Evolutionary conservation across 2,329 filamentous ascomycete genomes (phyloP).

Genomic region (Ophiocordyceps sinensis): DNA sequence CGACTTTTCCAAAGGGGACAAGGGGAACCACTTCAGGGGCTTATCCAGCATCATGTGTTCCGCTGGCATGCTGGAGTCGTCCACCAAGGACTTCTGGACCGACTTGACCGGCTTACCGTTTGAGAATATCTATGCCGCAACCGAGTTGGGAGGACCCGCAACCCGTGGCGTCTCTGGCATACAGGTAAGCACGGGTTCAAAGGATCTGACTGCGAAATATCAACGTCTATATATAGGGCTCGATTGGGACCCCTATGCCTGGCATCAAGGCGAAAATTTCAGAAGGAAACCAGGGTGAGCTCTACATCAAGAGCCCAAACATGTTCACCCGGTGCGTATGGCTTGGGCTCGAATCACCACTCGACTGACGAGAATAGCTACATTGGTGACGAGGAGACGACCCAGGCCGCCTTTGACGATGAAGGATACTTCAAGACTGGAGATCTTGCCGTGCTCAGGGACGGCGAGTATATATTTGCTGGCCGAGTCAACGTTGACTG

Average conservation of each 20-base stretch:
- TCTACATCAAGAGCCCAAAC: constrained; percentile 6
- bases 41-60: constrained; percentile 1
- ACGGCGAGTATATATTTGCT: constrained; percentile 8
- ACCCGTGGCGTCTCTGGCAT: neutral
- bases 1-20: constrained; percentile 2
- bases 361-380: constrained; percentile 5
- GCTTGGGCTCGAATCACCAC: too few species aligned
- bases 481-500: constrained; percentile 8
- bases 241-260: constrained; percentile 2
- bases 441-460: constrained; percentile 60
- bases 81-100: constrained; percentile 6
- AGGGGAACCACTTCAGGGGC: constrained; percentile 1
- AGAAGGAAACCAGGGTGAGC: constrained; percentile 7
- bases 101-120: constrained; percentile 3
- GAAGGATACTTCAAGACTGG: constrained; percentile 91
- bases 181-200: too few species aligned
- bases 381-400: constrained; percentile 51
- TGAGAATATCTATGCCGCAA: constrained; percentile 5
- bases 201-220: too few species aligned
- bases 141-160: constrained; percentile 3
- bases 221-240: constrained; percentile 1
- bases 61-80: constrained; percentile 1
- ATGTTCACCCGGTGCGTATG: constrained; percentile 8
- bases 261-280: constrained; percentile 5
- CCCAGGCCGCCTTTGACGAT: constrained; percentile 57